Evolutionary conservation across 2,329 filamentous ascomycete genomes (phyloP), one percentile per base, ranked within the genome.

Genomic region (Cladosporium sp.): DNA sequence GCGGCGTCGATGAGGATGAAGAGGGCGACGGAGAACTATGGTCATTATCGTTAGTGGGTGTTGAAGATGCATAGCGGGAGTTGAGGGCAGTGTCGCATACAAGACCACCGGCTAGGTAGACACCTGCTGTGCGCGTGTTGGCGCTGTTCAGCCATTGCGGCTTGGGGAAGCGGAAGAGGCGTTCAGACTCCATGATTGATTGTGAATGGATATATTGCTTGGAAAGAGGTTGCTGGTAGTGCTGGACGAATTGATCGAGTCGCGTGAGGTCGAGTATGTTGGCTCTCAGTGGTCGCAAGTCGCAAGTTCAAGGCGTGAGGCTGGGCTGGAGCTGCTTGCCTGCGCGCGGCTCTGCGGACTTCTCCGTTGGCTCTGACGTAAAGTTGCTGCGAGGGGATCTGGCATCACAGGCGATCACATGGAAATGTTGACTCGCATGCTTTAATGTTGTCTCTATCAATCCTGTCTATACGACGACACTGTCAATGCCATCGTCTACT

Each of bases 1-100:
- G 87, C 84, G 67, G 87, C 86, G 72, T 91, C 88, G 78, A 91
- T 83, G 71, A 90, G 84, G 77, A 88, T 85, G 83, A 89, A 91
- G 80, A 90, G 87, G 14, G 88, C 88, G 64, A 90, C 81, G 38
- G 88, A 86, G 79, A 91, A 91, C 88, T 90, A 14, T 32, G 26
- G 26, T 12, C 0, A 21, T 12, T 18, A 12, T 2, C 30, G 57
- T 59, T 47, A 47, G 34, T 15, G 24, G 57, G 11, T 30, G 12
- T 32, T 30, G 12, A 12, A 51, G 14, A 7, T n/a, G 59, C n/a
- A 11, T 51, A 1, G 41, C n/a, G 26, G 54, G 41, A 15, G 10
- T 38, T 38, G 32, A 30, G 44, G 59, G 34, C 28, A 28, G 34
- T 63, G 44, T 36, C 34, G 52, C 44, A 68, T 83, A 90, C 88